A percentile compares a stretch with the other conserved stretches of the same genome.
Evolutionary conservation across 2,329 filamentous ascomycete species (phyloP).

Genomic region (Venturia asperata): DNA sequence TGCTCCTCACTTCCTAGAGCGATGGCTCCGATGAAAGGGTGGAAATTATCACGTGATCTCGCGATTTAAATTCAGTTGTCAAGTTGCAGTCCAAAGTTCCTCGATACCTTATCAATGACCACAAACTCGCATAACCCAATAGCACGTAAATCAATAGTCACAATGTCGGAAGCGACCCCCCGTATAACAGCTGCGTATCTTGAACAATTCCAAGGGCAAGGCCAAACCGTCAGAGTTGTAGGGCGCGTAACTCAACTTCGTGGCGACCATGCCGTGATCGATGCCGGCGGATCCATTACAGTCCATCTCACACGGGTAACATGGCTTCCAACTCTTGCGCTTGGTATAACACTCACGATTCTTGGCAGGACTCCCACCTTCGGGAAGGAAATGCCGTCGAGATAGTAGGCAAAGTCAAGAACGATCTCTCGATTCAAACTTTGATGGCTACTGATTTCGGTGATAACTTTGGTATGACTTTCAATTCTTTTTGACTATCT

Average conservation of each 20-base stretch:
- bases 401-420: constrained; percentile 72
- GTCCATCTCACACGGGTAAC: constrained; percentile 65
- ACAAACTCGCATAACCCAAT: not conserved
- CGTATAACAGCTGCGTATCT: constrained; percentile 78
- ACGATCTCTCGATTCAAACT: constrained; percentile 64
- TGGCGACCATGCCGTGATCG: constrained; percentile 72
- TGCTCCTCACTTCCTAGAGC: not conserved
- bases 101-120: not conserved
- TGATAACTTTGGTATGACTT: constrained; percentile 55
- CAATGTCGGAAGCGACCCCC: constrained; percentile 46
- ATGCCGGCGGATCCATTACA: constrained; percentile 69
- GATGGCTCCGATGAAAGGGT: not conserved
- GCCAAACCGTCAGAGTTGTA: constrained; percentile 71
- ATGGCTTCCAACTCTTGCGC: constrained; percentile 31
- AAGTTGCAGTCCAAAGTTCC: not conserved
- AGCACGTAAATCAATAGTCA: not conserved
- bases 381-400: constrained; percentile 63
- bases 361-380: constrained; percentile 60
- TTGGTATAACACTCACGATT: not conserved
- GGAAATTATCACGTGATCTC: not conserved
- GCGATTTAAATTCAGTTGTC: not conserved
- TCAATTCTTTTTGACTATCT: constrained; percentile 12
- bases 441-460: constrained; percentile 65
- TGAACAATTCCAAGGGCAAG: constrained; percentile 58
- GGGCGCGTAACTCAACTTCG: constrained; percentile 78